Conservation (phyloP, 345 rosid species). For the Nasturtium officinale region DNA sequence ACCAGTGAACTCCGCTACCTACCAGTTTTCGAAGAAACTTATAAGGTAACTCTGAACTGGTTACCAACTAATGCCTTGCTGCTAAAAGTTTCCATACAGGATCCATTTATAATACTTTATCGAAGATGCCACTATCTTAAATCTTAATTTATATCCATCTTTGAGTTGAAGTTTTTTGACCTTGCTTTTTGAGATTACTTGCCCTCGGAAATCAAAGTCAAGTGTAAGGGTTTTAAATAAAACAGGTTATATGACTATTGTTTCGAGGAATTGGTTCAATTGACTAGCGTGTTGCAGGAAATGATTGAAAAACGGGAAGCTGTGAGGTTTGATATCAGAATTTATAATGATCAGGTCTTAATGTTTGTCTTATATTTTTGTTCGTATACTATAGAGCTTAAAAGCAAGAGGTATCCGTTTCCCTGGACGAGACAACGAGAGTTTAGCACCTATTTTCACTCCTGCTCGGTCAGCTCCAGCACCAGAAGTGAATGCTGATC, state of each 20-base stretch:
- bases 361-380: constrained; percentile 28
- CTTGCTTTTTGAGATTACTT: constrained; percentile 1
- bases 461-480: constrained; percentile 79
- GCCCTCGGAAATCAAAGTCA: constrained; percentile 13
- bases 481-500: constrained; percentile 54
- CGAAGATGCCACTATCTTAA: background rate
- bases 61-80: background rate
- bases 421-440: constrained; percentile 96
- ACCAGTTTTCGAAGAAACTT: constrained; percentile 95
- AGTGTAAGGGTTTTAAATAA: background rate
- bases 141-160: background rate
- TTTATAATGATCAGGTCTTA: constrained; percentile 8
- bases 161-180: constrained; percentile 8
- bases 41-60: constrained; percentile 65
- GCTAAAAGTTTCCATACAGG: background rate
- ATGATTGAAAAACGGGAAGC: background rate
- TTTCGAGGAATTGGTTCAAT: background rate
- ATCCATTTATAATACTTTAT: constrained; percentile 8
- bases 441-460: constrained; percentile 91
- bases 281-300: constrained; percentile 22
- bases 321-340: constrained; percentile 8
- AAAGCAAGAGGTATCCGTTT: constrained; percentile 90
- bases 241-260: background rate
- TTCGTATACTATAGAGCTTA: constrained; percentile 55
- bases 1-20: constrained; percentile 86